Percentiles rank a stretch among this genome's conserved stretches.
These are phyloP conservation scores for Vanilla planifolia DNA, from an alignment of 106 monocot species.

Conservation along the genomic window DNA sequence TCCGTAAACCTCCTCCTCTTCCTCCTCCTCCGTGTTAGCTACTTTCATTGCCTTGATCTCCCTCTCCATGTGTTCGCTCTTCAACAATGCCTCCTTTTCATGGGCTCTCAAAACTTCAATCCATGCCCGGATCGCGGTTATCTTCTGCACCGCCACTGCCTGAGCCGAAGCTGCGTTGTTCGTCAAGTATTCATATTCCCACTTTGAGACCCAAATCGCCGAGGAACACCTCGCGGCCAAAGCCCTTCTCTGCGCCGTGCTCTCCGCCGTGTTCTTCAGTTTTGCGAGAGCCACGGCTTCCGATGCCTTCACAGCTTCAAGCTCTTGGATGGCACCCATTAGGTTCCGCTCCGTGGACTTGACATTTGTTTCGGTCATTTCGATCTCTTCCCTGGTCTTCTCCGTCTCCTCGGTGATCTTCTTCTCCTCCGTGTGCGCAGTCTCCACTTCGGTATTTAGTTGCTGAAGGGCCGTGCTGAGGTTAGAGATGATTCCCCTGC, in stretches of 20 bases:
- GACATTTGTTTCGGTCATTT: constrained; percentile 17
- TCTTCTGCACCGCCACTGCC: constrained; percentile 51
- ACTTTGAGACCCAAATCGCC: constrained; percentile 37
- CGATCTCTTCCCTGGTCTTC: constrained; percentile 15
- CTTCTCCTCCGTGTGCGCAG: constrained; percentile 34
- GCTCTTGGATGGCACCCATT: constrained; percentile 32
- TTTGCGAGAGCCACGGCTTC: constrained; percentile 47
- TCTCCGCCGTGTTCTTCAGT: constrained; percentile 33
- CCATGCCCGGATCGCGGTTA: constrained; percentile 56
- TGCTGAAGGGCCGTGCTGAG: constrained; percentile 36
- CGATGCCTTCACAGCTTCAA: constrained; percentile 39
- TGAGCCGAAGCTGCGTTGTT: constrained; percentile 28
- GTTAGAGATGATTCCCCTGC: constrained; percentile 40
- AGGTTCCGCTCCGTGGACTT: constrained; percentile 25
- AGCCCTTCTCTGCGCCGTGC: constrained; percentile 14
- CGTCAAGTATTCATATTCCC: constrained; percentile 66
- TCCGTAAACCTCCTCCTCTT: too few species aligned
- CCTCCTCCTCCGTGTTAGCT: constrained; percentile 4
- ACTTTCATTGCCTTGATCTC: constrained; percentile 31
- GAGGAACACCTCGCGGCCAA: constrained; percentile 17
- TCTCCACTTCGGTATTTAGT: constrained; percentile 33
- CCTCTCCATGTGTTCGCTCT: constrained; percentile 23
- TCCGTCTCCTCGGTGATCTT: constrained; percentile 19
- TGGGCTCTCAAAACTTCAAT: constrained; percentile 47
- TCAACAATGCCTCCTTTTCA: constrained; percentile 43